Conservation (phyloP, 495 filamentous ascomycete species). For the Venustampulla echinocandica region DNA sequence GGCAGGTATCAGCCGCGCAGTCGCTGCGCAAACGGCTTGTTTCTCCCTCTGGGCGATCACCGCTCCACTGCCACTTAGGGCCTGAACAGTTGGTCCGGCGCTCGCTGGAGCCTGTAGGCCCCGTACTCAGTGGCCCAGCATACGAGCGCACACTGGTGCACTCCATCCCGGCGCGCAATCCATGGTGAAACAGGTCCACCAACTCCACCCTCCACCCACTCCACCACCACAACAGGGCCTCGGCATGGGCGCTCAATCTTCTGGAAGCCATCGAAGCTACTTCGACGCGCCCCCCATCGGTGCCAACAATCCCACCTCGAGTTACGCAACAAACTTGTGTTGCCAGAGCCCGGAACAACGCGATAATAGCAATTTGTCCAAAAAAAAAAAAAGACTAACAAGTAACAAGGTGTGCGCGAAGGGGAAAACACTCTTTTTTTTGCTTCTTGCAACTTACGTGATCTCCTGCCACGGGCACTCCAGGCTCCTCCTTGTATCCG, state of each 20-base stretch:
- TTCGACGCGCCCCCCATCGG: neutral
- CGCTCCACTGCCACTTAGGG: too few relatives aligned
- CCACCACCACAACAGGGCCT: conserved; percentile 10
- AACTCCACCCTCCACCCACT: neutral
- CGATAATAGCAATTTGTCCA: conserved; percentile 4
- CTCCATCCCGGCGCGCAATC: too few relatives aligned
- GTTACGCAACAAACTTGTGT: conserved; percentile 4
- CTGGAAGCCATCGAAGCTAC: conserved; percentile 21
- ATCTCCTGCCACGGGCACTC: conserved; percentile 17
- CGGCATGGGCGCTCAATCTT: conserved; percentile 16
- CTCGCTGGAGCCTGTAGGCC: too few relatives aligned
- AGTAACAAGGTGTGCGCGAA: neutral
- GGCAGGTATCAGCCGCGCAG: too few relatives aligned
- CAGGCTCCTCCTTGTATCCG: conserved; percentile 25
- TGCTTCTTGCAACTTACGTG: conserved; percentile 24
- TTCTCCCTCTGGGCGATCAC: too few relatives aligned
- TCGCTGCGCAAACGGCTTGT: too few relatives aligned
- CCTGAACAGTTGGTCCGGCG: too few relatives aligned
- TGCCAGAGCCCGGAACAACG: conserved; percentile 2
- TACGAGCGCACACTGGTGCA: too few relatives aligned
- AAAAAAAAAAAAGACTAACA: neutral
- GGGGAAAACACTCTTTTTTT: too few relatives aligned
- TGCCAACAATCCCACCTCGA: neutral
- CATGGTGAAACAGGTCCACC: conserved; percentile 21
- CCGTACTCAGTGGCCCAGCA: too few relatives aligned